A percentile compares a stretch with the other conserved stretches of the same genome.
These are phyloP conservation scores for Oidiodendron maius DNA, from an alignment of 495 filamentous ascomycete species.

Conservation along the genomic window DNA sequence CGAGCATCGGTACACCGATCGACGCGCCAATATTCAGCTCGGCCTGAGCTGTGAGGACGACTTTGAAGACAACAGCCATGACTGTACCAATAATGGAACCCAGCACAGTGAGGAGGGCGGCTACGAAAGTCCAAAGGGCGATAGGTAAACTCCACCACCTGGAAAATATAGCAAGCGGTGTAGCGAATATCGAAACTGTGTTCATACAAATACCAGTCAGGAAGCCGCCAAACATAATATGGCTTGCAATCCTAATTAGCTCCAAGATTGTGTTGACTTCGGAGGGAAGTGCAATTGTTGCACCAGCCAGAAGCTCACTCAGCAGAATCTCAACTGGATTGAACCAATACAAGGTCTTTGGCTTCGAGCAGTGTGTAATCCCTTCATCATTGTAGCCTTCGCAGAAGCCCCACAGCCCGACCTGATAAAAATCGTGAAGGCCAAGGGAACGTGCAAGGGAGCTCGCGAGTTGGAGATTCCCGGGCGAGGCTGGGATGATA, in stretches of 20 bases:
- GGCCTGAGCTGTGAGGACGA: constrained; percentile 56
- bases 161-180: constrained; percentile 44
- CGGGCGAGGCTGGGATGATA: constrained; percentile 69
- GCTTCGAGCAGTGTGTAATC: constrained; percentile 67
- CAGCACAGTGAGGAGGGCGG: constrained; percentile 59
- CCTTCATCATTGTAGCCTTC: constrained; percentile 71
- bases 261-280: constrained; percentile 64
- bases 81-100: constrained; percentile 71
- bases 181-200: constrained; percentile 61
- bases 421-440: constrained; percentile 89
- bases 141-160: constrained; percentile 43
- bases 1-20: constrained; percentile 71
- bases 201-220: constrained; percentile 60
- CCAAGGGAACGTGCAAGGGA: constrained; percentile 83
- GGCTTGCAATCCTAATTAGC: constrained; percentile 69
- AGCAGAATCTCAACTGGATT: constrained; percentile 78
- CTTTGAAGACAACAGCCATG: constrained; percentile 73
- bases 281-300: constrained; percentile 74
- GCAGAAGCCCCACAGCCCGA: constrained; percentile 86
- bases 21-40: constrained; percentile 70
- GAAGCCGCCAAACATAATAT: constrained; percentile 91
- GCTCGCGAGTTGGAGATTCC: constrained; percentile 56
- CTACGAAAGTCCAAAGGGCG: constrained; percentile 38
- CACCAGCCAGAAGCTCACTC: constrained; percentile 71
- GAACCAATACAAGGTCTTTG: constrained; percentile 75